Evolutionary conservation across 1,284 basidiomycete species (phyloP).

Genomic region (Testicularia cyperi): DNA sequence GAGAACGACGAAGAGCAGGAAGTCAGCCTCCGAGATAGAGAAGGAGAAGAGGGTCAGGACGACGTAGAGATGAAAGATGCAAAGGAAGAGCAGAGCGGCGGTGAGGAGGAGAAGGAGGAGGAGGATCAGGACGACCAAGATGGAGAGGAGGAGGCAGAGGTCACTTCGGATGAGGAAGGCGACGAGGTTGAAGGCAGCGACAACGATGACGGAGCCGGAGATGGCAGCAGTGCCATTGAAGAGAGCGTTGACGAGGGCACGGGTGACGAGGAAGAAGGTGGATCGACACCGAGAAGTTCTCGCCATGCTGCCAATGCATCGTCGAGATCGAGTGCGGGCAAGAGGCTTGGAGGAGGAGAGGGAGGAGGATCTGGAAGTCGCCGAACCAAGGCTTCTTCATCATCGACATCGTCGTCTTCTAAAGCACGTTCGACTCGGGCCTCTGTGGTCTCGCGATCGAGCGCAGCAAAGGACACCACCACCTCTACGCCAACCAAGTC

Average conservation of each 20-base stretch:
- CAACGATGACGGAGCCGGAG: slow-evolving; percentile 1
- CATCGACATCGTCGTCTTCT: neutral
- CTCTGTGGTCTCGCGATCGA: slow-evolving; percentile 26
- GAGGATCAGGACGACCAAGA: slow-evolving; percentile 24
- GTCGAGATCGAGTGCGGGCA: no score
- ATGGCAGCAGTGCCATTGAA: neutral
- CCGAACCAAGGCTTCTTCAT: neutral
- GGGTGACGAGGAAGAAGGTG: slow-evolving; percentile 17
- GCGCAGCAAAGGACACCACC: slow-evolving; percentile 17
- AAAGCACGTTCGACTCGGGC: slow-evolving; percentile 10
- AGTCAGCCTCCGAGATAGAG: no score
- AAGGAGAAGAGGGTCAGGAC: slow-evolving; percentile 6
- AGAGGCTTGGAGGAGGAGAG: slow-evolving; percentile 8
- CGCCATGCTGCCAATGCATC: no score
- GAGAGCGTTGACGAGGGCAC: neutral
- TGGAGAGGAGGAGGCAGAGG: no score
- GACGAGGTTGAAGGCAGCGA: slow-evolving; percentile 8
- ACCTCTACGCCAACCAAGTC: slow-evolving; percentile 23
- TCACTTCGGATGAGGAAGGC: slow-evolving; percentile 19
- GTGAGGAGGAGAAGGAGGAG: slow-evolving; percentile 5
- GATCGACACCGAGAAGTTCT: slow-evolving; percentile 42
- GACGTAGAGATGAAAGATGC: slow-evolving; percentile 34
- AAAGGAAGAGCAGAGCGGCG: slow-evolving; percentile 32
- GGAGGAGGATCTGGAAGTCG: slow-evolving; percentile 5
- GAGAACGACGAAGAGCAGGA: slow-evolving; percentile 11